Percentiles rank a stretch among this genome's conserved stretches.
Conservation (phyloP, 2,329 filamentous ascomycete species). For the Cladosporium sp. region DNA sequence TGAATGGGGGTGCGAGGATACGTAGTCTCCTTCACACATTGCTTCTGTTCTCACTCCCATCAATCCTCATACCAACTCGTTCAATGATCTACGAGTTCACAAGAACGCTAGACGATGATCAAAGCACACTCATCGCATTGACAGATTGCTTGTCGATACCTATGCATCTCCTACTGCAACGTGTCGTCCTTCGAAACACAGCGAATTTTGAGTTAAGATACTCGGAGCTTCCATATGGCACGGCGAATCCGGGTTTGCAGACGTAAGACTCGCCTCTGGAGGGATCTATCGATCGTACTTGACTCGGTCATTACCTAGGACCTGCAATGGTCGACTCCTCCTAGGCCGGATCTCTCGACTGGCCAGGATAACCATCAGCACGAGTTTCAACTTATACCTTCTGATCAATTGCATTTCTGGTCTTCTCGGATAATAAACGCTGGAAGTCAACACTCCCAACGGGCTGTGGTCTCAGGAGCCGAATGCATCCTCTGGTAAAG, state of each 20-base stretch:
- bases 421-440: not conserved
- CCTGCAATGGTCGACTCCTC: not conserved
- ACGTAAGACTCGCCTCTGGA: not conserved
- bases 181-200: not conserved
- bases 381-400: not conserved
- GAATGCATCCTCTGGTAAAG: not conserved
- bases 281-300: not conserved
- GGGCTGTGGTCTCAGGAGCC: not conserved
- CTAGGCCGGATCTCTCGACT: not conserved
- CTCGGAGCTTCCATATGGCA: not conserved
- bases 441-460: not conserved
- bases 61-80: not conserved
- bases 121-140: not conserved
- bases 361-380: not conserved
- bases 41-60: not conserved
- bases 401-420: not conserved
- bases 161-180: not conserved
- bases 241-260: not conserved
- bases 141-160: not conserved
- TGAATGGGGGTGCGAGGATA: not conserved
- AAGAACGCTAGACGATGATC: not conserved
- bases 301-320: not conserved
- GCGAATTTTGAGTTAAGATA: not conserved
- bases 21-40: not conserved
- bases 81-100: not conserved